Evolutionary conservation across 177 flowering plant species (phyloP), one percentile per base, ranked within the genome.

Genomic region (Telopea speciosissima): DNA sequence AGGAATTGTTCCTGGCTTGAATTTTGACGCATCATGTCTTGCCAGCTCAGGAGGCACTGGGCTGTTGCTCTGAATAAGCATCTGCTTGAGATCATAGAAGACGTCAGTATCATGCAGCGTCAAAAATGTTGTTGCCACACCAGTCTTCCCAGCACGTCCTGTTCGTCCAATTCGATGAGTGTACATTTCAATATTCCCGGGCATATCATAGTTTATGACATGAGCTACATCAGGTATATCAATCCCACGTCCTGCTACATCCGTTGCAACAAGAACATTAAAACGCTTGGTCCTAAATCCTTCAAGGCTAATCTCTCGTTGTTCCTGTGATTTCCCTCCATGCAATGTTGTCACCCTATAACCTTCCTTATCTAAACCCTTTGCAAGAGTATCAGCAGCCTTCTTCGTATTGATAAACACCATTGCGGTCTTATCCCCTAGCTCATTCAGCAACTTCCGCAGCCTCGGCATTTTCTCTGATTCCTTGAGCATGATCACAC

Each of bases 191-290:
- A 90, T 89, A 66, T 85, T 85, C 13, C 84, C 84, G 12, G 94
- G 96, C 93, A 88, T 92, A 76, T 92, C 93, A 77, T 79, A 85
- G 79, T 92, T 92, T 66, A 89, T 88, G 42, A 92, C 96, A 74
- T 90, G 90, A 17, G 90, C 93, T 61, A 92, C 96, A 75, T 89
- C 93, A 45, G 97, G 95, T 64, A 92, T 90, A 79, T 92, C 97
- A 73, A 92, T 90, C n/a, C 96, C 97, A 82, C 93, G 92, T 7
- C 96, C 97, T 8, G 87, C 92, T 22, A 92, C 93, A 80, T 92
- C 96, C 0, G 97, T 90, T 11, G 97, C 93, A 68, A 90, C 92
- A 69, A 90, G 87, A 24, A 92, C 96, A 73, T 83, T 89, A 36
- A 36, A 36, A 4, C 40, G 40, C 40, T 36, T 36, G 40, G 40